Evolutionary conservation across 139 green algal genomes (phyloP).

Genomic region (Pleodorina starrii): DNA sequence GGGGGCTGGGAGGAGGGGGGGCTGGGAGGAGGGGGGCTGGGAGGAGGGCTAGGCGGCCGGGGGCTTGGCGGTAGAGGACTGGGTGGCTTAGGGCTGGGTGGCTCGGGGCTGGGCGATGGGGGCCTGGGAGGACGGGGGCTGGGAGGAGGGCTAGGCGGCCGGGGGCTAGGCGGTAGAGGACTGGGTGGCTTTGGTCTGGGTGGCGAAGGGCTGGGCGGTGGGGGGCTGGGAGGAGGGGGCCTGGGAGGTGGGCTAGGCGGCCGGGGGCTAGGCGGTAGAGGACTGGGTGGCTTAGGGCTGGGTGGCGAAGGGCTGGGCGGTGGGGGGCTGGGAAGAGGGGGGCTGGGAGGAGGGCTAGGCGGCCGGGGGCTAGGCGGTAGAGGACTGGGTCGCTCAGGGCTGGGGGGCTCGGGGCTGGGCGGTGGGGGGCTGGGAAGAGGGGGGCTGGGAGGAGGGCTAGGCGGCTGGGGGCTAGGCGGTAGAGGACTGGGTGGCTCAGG

Average conservation of each 20-base stretch:
- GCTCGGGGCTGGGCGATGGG: neutral
- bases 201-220: neutral
- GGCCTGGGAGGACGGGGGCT: neutral
- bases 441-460: neutral
- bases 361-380: neutral
- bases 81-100: neutral
- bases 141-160: neutral
- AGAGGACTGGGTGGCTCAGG: neutral
- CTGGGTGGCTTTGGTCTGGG: neutral
- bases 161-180: neutral
- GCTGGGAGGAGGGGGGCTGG: neutral
- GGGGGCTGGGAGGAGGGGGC: neutral
- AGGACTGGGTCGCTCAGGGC: neutral
- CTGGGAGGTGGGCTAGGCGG: neutral
- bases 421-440: neutral
- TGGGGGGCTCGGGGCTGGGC: neutral
- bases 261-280: neutral
- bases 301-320: neutral
- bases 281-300: neutral
- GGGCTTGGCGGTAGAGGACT: neutral
- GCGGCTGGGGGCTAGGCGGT: neutral
- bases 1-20: neutral
- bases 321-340: neutral
- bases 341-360: neutral
- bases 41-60: neutral